A percentile compares a stretch with the other conserved stretches of the same genome.
These are phyloP conservation scores for Beauveria pseudobassiana DNA, from an alignment of 2,329 filamentous ascomycete genomes.

Conservation along the genomic window DNA sequence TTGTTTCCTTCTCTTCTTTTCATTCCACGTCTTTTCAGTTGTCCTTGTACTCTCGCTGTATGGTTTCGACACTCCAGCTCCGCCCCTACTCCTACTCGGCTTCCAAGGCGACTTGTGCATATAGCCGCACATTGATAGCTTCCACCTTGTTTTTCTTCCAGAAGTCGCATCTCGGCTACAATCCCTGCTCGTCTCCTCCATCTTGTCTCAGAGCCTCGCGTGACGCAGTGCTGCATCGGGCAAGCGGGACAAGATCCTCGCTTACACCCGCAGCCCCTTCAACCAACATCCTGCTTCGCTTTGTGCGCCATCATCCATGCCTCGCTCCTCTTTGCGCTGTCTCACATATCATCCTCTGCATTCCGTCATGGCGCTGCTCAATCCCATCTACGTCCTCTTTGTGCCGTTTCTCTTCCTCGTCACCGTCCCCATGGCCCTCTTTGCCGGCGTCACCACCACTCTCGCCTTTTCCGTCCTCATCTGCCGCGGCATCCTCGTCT, in stretches of 20 bases:
- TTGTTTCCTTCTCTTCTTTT: neutral
- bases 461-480: conserved; percentile 55
- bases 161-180: neutral
- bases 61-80: neutral
- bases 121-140: neutral
- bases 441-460: conserved; percentile 56
- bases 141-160: neutral
- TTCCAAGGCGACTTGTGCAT: neutral
- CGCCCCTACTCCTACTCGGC: neutral
- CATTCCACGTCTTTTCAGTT: neutral
- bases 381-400: conserved; percentile 47
- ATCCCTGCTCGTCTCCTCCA: neutral
- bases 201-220: neutral
- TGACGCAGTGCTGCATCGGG: neutral
- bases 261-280: neutral
- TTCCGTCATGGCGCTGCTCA: conserved; percentile 42
- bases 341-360: conserved; percentile 2
- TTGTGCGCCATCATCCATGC: neutral
- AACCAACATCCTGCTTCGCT: no score
- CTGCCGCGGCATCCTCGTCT: conserved; percentile 53
- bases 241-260: neutral
- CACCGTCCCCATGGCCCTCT: conserved; percentile 54
- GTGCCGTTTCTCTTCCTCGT: conserved; percentile 56
- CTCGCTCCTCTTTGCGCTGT: conserved; percentile 15
- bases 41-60: neutral